Percentiles rank a stretch among this genome's conserved stretches.
Evolutionary conservation across 2,329 filamentous ascomycete species (phyloP).

Genomic region (Fusarium pseudocircinatum): DNA sequence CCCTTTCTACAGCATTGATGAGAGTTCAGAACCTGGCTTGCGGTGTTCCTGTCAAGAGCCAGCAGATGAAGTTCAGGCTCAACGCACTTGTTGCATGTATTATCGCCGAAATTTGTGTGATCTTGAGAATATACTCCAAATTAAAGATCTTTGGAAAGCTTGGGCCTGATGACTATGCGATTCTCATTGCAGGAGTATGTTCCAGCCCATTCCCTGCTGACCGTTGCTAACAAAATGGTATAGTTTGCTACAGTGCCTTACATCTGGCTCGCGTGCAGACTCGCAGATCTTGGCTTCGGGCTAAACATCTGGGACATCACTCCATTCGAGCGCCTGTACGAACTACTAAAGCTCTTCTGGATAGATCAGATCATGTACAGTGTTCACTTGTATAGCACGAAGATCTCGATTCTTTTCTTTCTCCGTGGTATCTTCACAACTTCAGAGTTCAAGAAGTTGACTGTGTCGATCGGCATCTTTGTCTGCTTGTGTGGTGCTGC

Average conservation of each 20-base stretch:
- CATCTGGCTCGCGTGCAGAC: conserved; percentile 20
- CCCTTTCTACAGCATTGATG: background rate
- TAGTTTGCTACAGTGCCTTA: conserved; percentile 30
- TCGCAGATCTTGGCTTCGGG: conserved; percentile 32
- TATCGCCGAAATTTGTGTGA: conserved; percentile 19
- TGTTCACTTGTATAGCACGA: conserved; percentile 34
- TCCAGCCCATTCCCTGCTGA: rapidly evolving
- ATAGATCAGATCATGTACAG: conserved; percentile 38
- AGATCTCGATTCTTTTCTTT: conserved; percentile 33
- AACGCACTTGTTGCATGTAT: conserved; percentile 24
- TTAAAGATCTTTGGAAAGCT: conserved; percentile 23
- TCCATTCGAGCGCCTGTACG: conserved; percentile 23
- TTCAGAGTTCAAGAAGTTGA: conserved; percentile 10
- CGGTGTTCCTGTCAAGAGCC: conserved; percentile 22
- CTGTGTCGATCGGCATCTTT: conserved; percentile 11
- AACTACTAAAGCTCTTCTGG: conserved; percentile 32
- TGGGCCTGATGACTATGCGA: conserved; percentile 20
- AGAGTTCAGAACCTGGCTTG: conserved; percentile 24
- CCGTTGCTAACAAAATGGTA: background rate
- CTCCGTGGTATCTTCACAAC: conserved; percentile 24
- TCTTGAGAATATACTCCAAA: conserved; percentile 25
- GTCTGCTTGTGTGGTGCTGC: conserved; percentile 15
- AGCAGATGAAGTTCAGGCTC: conserved; percentile 26
- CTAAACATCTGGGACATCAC: conserved; percentile 30
- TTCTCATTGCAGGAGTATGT: conserved; percentile 28